Conservation (phyloP, 108 stramenopile species). For the Pseudonitzschia pungens region DNA sequence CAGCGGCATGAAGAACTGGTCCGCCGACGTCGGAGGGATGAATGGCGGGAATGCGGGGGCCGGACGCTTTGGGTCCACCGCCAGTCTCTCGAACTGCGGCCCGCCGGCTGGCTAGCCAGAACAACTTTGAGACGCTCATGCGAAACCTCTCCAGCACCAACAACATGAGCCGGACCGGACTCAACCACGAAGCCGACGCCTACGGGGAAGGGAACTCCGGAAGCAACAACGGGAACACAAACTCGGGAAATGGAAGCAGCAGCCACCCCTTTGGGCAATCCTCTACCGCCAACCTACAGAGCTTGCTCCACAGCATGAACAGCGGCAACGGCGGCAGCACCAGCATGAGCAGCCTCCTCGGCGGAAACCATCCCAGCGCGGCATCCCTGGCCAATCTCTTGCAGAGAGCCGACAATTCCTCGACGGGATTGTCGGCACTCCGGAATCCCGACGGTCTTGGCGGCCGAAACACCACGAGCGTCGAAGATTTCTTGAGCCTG, state of each 20-base stretch:
- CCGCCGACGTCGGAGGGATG: constrained; percentile 22
- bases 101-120: constrained; percentile 46
- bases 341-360: constrained; percentile 41
- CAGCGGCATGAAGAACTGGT: constrained; percentile 80
- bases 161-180: constrained; percentile 16
- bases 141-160: constrained; percentile 51
- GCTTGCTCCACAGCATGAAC: constrained; percentile 55
- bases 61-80: constrained; percentile 20
- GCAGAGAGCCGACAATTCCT: constrained; percentile 38
- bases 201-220: background rate
- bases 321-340: constrained; percentile 19
- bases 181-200: constrained; percentile 21
- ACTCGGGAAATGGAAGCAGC: constrained; percentile 8
- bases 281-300: constrained; percentile 56
- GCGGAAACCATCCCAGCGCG: constrained; percentile 37
- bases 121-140: constrained; percentile 71
- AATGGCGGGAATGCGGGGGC: constrained; percentile 21
- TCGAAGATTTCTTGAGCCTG: constrained; percentile 88
- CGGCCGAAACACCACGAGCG: constrained; percentile 64
- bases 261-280: background rate
- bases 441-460: constrained; percentile 64
- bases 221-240: constrained; percentile 10
- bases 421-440: constrained; percentile 73
- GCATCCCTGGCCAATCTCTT: constrained; percentile 64
- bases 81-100: no score